Evolutionary conservation across 2,329 filamentous ascomycete species (phyloP).

Genomic region (Xylariomycetidae sp.): DNA sequence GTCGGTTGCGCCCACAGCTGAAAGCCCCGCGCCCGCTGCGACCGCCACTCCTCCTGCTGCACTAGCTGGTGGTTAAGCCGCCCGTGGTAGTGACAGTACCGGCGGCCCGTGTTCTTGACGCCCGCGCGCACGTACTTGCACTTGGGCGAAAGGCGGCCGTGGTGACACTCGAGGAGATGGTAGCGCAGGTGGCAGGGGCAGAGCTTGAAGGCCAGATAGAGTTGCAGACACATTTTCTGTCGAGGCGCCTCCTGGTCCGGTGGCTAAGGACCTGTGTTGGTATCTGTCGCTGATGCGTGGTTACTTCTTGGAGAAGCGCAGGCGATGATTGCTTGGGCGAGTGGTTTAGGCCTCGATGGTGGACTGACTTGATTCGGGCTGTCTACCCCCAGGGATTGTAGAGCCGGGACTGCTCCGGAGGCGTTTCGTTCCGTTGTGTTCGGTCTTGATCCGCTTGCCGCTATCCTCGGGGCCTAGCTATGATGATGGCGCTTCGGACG

Average conservation of each 20-base stretch:
- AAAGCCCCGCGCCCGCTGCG: not conserved
- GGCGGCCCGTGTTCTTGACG: conserved; percentile 13
- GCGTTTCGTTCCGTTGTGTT: too few species aligned
- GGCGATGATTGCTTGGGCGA: too few species aligned
- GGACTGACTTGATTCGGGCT: too few species aligned
- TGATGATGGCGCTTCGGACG: too few species aligned
- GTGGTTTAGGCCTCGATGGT: too few species aligned
- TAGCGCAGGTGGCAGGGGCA: conserved; percentile 21
- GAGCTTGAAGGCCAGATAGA: conserved; percentile 13
- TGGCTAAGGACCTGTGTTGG: not conserved
- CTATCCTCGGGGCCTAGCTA: too few species aligned
- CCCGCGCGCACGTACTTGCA: conserved; percentile 12
- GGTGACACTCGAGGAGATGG: conserved; percentile 14
- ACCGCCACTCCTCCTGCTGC: not conserved
- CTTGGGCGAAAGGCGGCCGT: conserved; percentile 12
- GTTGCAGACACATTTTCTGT: conserved; percentile 17
- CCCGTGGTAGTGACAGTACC: conserved; percentile 16
- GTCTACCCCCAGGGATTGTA: too few species aligned
- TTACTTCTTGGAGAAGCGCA: too few species aligned
- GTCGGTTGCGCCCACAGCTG: not conserved
- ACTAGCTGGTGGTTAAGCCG: not conserved
- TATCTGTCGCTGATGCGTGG: too few species aligned
- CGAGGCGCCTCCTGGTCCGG: not conserved
- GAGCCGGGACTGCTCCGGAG: too few species aligned
- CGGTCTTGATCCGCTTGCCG: too few species aligned